Base-by-base conservation (phyloP, 2,329 filamentous ascomycete genomes). In the Alternaria ventricosa region DNA sequence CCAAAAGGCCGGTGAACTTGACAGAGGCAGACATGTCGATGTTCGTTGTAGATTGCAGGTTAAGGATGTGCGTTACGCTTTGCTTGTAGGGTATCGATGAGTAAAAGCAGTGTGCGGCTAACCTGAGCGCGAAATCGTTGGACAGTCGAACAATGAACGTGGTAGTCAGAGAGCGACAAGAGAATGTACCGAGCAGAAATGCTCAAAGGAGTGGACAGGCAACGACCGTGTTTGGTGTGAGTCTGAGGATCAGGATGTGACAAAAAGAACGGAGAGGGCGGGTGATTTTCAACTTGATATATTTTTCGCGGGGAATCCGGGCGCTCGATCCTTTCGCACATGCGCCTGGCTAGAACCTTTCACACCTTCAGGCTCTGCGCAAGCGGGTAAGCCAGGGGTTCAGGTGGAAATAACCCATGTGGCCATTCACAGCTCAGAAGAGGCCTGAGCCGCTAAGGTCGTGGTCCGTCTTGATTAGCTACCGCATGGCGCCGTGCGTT, bases 1-100 rank as follows among this genome's bases (percentile, higher is more conserved):
- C 80, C 79, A 84, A 71, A 63, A 84, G 74, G 65, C 77, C 45
- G n/a, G 60, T 78, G 68, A 84, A 70, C 68, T 80, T 77, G 65
- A 76, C 76, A 61, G 71, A 71, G 66, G 75, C 65, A 65, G 76
- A 75, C 75, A 78, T 78, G 45, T 71, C 72, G 75, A 73, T 65
- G 25, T 74, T 72, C 65, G 61, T 58, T 49, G 22, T 41, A 54
- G 18, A 36, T 53, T 10, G 22, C 49, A 53, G 49, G 49, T 53
- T 53, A 25, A 41, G 49, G 10, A 53, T 57, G n/a, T 49, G 50
- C 51, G 51, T 33, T 55, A 50, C 51, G 51, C 50, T 45, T 63
- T 63, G 51, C 55, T 60, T 55, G 57, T 51, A 44, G 30, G 45
- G 51, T 63, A 56, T 60, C 25, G 56, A 55, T 60, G 49, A 56